Conservation (phyloP, 352 stramenopile species). For the Globisporangium paddicum region DNA sequence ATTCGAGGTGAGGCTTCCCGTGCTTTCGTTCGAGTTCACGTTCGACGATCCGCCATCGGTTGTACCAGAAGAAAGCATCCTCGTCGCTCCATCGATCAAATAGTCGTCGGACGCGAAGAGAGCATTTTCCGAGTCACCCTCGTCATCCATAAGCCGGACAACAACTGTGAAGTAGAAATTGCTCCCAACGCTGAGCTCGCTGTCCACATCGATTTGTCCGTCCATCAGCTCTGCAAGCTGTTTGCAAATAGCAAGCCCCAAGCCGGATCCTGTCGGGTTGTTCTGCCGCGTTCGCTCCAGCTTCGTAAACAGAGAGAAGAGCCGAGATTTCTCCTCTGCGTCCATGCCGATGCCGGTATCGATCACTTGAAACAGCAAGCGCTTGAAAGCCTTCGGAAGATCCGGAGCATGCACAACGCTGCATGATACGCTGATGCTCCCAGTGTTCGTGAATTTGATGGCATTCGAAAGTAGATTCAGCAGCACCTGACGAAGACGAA, state of each 20-base stretch:
- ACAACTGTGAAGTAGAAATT: constrained; percentile 86
- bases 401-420: constrained; percentile 63
- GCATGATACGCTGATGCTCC: constrained; percentile 76
- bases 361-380: constrained; percentile 82
- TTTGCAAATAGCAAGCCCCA: constrained; percentile 86
- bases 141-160: constrained; percentile 52
- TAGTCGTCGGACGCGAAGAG: constrained; percentile 54
- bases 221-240: constrained; percentile 88
- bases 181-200: constrained; percentile 64
- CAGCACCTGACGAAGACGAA: constrained; percentile 72
- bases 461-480: constrained; percentile 84
- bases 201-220: constrained; percentile 82
- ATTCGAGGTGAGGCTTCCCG: constrained; percentile 21
- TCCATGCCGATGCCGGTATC: constrained; percentile 83
- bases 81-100: constrained; percentile 20
- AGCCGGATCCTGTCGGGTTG: constrained; percentile 82
- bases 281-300: constrained; percentile 75
- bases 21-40: constrained; percentile 44
- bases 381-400: constrained; percentile 57
- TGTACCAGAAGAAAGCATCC: background rate
- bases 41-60: constrained; percentile 18
- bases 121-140: constrained; percentile 33
- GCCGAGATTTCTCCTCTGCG: constrained; percentile 66
- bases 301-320: constrained; percentile 85
- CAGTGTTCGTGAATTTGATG: constrained; percentile 85